These are phyloP conservation scores for Penicillium silybi DNA, from an alignment of 495 filamentous ascomycete genomes.

Conservation along the genomic window DNA sequence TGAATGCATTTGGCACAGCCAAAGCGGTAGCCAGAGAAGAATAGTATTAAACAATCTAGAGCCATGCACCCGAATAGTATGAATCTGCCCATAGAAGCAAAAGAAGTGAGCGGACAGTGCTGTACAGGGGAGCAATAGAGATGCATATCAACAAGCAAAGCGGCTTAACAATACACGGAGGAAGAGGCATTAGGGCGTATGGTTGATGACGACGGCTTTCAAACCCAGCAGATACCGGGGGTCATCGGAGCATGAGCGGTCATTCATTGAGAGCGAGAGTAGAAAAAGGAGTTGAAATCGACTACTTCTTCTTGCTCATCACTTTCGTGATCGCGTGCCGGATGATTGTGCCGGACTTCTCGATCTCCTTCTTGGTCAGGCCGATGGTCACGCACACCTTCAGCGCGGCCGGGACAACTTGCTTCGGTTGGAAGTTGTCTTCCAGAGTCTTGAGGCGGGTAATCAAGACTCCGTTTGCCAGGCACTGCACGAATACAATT, in stretches of 20 bases:
- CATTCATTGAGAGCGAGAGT: slow-evolving; percentile 11
- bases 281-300: background rate
- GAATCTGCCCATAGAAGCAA: slow-evolving; percentile 9
- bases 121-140: slow-evolving; percentile 25
- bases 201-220: slow-evolving; percentile 1
- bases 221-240: slow-evolving; percentile 5
- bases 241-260: slow-evolving; percentile 25
- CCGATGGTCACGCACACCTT: slow-evolving; percentile 89
- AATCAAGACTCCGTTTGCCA: slow-evolving; percentile 84
- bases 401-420: slow-evolving; percentile 67
- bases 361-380: slow-evolving; percentile 87
- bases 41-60: slow-evolving; percentile 34
- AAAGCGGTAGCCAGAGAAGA: slow-evolving; percentile 8
- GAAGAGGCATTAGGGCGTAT: slow-evolving; percentile 25
- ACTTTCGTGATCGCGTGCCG: slow-evolving; percentile 94
- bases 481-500: slow-evolving; percentile 42
- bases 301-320: slow-evolving; percentile 51
- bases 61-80: slow-evolving; percentile 19
- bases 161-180: slow-evolving; percentile 23
- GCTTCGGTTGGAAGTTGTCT: slow-evolving; percentile 58
- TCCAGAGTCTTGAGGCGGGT: slow-evolving; percentile 77
- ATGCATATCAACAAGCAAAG: slow-evolving; percentile 27
- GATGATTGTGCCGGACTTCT: slow-evolving; percentile 83
- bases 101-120: slow-evolving; percentile 12
- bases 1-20: slow-evolving; percentile 7